Conservation (phyloP, 768 basidiomycete genomes). For the Scleroderma citrinum region DNA sequence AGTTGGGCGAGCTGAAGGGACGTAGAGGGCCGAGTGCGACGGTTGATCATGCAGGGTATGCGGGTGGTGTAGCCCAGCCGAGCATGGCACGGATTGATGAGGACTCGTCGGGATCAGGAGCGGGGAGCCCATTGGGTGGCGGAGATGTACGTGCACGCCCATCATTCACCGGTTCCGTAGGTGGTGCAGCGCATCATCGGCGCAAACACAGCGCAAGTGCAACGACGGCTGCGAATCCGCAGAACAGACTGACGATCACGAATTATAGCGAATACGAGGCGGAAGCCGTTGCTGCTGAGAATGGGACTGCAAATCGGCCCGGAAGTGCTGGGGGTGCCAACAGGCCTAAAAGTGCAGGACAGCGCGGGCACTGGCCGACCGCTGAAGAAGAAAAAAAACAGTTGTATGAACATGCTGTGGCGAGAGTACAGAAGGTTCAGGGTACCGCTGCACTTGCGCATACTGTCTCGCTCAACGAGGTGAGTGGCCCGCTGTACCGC, state of each 20-base stretch:
- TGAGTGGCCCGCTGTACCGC: slow-evolving; percentile 7
- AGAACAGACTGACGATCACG: slow-evolving; percentile 36
- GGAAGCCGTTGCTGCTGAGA: slow-evolving; percentile 41
- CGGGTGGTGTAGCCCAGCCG: slow-evolving; percentile 12
- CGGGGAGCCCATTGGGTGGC: slow-evolving; percentile 2
- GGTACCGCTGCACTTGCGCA: slow-evolving; percentile 23
- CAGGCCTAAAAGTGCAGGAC: slow-evolving; percentile 14
- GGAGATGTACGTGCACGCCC: slow-evolving; percentile 6
- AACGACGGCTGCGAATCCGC: slow-evolving; percentile 4
- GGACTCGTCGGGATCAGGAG: neutral
- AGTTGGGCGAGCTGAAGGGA: slow-evolving; percentile 16
- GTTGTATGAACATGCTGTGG: slow-evolving; percentile 35
- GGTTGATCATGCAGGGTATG: slow-evolving; percentile 25
- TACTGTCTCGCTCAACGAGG: slow-evolving; percentile 22
- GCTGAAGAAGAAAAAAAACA: slow-evolving; percentile 44
- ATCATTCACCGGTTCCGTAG: neutral
- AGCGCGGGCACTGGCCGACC: slow-evolving; percentile 16
- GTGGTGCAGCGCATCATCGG: slow-evolving; percentile 12
- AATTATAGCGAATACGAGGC: slow-evolving; percentile 34
- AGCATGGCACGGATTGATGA: slow-evolving; percentile 23
- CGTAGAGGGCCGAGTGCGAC: slow-evolving; percentile 13
- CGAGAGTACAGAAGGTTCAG: slow-evolving; percentile 34
- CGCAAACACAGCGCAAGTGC: slow-evolving; percentile 27
- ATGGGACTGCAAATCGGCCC: slow-evolving; percentile 14
- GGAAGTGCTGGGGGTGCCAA: slow-evolving; percentile 4